A percentile compares a stretch with the other conserved stretches of the same genome.
Evolutionary conservation across 2,329 filamentous ascomycete species (phyloP).

Genomic region (Xylaria sp.): DNA sequence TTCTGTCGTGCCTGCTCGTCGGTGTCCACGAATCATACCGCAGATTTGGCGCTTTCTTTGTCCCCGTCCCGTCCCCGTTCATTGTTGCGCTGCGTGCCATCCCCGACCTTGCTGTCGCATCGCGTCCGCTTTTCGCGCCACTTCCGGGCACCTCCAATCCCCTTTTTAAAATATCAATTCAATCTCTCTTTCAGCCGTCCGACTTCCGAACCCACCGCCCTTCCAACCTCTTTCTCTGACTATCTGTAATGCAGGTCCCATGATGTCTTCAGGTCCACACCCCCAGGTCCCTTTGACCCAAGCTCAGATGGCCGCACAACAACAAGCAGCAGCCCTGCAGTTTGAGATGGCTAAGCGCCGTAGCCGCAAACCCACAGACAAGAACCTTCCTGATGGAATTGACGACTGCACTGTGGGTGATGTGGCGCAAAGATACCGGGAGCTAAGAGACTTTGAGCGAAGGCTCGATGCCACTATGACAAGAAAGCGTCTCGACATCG

Average conservation of each 20-base stretch:
- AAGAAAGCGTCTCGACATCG: slow-evolving; percentile 90
- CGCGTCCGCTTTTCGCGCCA: slow-evolving; percentile 27
- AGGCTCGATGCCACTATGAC: slow-evolving; percentile 92
- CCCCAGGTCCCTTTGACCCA: slow-evolving; percentile 63
- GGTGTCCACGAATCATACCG: slow-evolving; percentile 29
- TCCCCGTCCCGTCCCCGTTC: slow-evolving; percentile 14
- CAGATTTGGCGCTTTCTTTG: slow-evolving; percentile 20
- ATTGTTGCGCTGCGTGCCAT: slow-evolving; percentile 19
- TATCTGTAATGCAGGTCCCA: slow-evolving; percentile 58
- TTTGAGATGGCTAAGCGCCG: slow-evolving; percentile 79
- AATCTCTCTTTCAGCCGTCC: slow-evolving; percentile 9
- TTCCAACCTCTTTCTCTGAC: slow-evolving; percentile 34
- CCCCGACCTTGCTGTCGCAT: slow-evolving; percentile 3
- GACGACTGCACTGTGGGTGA: slow-evolving; percentile 86
- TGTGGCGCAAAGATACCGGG: slow-evolving; percentile 82
- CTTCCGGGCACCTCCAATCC: slow-evolving; percentile 29
- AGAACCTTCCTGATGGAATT: slow-evolving; percentile 90
- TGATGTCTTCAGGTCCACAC: slow-evolving; percentile 66
- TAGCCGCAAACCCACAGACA: slow-evolving; percentile 91
- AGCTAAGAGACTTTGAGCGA: slow-evolving; percentile 86
- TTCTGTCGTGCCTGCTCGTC: slow-evolving; percentile 11
- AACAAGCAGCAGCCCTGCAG: slow-evolving; percentile 62
- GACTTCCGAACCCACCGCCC: slow-evolving; percentile 10
- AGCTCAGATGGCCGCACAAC: slow-evolving; percentile 64
- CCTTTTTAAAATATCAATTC: slow-evolving; percentile 19